Evolutionary conservation across 106 monocot genomes (phyloP).

Genomic region (Iris macrosiphon): DNA sequence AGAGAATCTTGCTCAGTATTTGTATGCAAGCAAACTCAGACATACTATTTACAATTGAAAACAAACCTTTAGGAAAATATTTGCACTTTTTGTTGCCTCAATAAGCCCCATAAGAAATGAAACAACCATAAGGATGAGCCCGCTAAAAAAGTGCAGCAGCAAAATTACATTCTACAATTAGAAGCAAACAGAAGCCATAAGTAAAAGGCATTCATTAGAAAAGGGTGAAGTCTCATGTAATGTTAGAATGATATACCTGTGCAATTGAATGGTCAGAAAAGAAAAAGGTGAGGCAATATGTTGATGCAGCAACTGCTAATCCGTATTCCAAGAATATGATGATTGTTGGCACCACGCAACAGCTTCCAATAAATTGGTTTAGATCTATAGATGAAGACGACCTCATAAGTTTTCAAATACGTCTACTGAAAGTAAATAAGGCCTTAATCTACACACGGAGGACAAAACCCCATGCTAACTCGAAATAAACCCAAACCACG

Average conservation of each 20-base stretch:
- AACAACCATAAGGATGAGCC: conserved; percentile 87
- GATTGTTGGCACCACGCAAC: conserved; percentile 56
- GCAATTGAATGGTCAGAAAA: conserved; percentile 87
- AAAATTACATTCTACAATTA: conserved; percentile 75
- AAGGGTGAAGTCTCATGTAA: not conserved
- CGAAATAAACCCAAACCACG: too few species aligned
- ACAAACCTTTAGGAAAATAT: conserved; percentile 74
- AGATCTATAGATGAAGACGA: conserved; percentile 34
- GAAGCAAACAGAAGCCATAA: conserved; percentile 11
- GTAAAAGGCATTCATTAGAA: not conserved
- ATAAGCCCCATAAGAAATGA: conserved; percentile 88
- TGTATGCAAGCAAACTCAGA: not conserved
- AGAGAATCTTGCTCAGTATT: too few species aligned
- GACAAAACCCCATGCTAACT: too few species aligned
- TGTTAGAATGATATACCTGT: conserved; percentile 42
- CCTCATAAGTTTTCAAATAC: conserved; percentile 1
- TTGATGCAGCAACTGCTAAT: conserved; percentile 70
- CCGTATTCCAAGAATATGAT: conserved; percentile 74
- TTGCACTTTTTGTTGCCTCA: conserved; percentile 50
- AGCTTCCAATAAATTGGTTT: conserved; percentile 76
- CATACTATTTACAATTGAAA: too few species aligned
- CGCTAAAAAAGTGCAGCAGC: conserved; percentile 80
- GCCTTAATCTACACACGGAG: too few species aligned
- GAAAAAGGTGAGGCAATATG: conserved; percentile 90
- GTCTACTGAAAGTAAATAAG: too few species aligned